These are phyloP conservation scores for Rubia balearica DNA, from an alignment of 305 asterid species.

Conservation along the genomic window DNA sequence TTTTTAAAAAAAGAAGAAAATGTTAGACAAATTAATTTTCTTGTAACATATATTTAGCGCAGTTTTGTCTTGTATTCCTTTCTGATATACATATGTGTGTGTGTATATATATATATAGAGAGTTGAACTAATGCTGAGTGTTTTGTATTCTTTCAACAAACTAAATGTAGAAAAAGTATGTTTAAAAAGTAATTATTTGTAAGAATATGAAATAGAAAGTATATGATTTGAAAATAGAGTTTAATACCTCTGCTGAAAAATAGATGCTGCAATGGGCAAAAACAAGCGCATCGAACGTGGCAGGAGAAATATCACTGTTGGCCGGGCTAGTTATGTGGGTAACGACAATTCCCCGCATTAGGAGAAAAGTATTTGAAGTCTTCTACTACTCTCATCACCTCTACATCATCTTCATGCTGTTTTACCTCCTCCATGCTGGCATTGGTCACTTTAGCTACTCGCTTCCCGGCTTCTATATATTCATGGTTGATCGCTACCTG, in stretches of 20 bases:
- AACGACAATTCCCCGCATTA: conserved; percentile 24
- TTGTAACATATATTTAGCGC: too few species aligned
- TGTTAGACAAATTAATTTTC: too few species aligned
- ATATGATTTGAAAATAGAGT: too few species aligned
- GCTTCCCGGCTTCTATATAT: conserved; percentile 89
- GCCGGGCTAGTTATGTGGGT: conserved; percentile 68
- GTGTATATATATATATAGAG: too few species aligned
- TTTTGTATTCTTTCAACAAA: too few species aligned
- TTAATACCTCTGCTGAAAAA: background rate
- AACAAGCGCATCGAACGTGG: conserved; percentile 50
- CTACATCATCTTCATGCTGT: background rate
- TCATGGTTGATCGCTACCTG: conserved; percentile 55
- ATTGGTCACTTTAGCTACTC: conserved; percentile 43
- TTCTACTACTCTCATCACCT: background rate
- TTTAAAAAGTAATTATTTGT: too few species aligned
- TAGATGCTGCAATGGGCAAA: conserved; percentile 64
- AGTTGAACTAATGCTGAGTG: too few species aligned
- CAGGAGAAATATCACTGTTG: conserved; percentile 60
- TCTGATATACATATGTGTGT: too few species aligned
- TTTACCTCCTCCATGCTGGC: conserved; percentile 55
- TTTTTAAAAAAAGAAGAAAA: too few species aligned
- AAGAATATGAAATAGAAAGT: too few species aligned
- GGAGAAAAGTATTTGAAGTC: background rate
- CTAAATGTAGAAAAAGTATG: too few species aligned
- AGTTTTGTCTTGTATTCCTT: too few species aligned